Conservation (phyloP, 78 protist genomes). For the Dictyostelium capitatum region DNA sequence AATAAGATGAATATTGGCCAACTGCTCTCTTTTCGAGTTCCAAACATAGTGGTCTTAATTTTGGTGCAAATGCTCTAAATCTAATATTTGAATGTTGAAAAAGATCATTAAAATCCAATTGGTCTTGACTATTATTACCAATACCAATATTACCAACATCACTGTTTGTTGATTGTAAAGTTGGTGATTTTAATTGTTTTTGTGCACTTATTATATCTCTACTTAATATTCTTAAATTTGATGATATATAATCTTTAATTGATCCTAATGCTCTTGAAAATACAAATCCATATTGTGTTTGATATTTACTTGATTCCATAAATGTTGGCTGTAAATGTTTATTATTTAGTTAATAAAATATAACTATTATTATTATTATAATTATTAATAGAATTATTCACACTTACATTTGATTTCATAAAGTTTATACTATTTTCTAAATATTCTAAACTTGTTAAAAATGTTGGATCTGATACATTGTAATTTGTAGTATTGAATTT, state of each 20-base stretch:
- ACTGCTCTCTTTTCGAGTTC: conserved; percentile 77
- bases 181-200: conserved; percentile 36
- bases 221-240: conserved; percentile 32
- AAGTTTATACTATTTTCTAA: conserved; percentile 75
- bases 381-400: not conserved
- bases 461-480: conserved; percentile 62
- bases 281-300: conserved; percentile 51
- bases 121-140: not conserved
- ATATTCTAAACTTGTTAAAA: conserved; percentile 24
- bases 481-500: conserved; percentile 36
- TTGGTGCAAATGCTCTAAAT: conserved; percentile 81
- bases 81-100: conserved; percentile 67
- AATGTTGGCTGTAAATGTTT: not conserved
- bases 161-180: conserved; percentile 12
- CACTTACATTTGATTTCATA: conserved; percentile 72
- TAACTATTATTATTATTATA: not conserved
- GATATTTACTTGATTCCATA: conserved; percentile 55
- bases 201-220: conserved; percentile 25
- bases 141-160: not conserved
- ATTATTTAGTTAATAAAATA: not conserved
- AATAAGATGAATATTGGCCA: conserved; percentile 30
- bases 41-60: conserved; percentile 59
- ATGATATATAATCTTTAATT: conserved; percentile 67
- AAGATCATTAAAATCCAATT: conserved; percentile 15
- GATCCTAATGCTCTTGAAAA: conserved; percentile 55